phyloP scores from a whole-genome alignment of 345 rosid genomes.

The Conringia planisiliqua region DNA sequence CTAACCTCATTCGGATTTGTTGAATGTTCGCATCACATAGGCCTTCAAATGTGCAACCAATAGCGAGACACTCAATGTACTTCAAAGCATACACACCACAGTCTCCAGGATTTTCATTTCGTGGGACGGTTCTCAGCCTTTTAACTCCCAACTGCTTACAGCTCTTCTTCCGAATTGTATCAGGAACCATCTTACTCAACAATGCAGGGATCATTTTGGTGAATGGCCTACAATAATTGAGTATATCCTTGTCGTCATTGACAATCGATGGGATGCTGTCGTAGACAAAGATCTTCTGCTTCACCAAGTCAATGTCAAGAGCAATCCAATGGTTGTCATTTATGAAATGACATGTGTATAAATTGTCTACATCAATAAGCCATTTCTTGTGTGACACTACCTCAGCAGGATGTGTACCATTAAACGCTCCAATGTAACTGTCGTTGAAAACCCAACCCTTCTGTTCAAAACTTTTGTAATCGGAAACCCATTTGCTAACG shows the following conservation, averaged over 20 bases:
- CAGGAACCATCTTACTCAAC: background rate
- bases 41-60: background rate
- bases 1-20: background rate
- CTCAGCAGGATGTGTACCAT: background rate
- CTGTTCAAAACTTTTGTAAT: background rate
- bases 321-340: background rate
- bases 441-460: background rate
- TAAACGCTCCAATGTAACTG: background rate
- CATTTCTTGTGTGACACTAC: background rate
- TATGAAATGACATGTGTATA: background rate
- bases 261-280: background rate
- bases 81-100: background rate
- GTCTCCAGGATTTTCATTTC: background rate
- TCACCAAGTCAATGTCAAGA: background rate
- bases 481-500: background rate
- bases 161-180: background rate
- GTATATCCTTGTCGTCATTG: background rate
- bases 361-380: background rate
- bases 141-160: background rate
- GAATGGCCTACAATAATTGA: background rate
- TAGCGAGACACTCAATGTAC: background rate
- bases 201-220: background rate
- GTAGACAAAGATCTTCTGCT: background rate
- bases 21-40: background rate
- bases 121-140: background rate